These are phyloP conservation scores for Sphaerulina vaccinii DNA, from an alignment of 2,329 filamentous ascomycete species.

Conservation along the genomic window DNA sequence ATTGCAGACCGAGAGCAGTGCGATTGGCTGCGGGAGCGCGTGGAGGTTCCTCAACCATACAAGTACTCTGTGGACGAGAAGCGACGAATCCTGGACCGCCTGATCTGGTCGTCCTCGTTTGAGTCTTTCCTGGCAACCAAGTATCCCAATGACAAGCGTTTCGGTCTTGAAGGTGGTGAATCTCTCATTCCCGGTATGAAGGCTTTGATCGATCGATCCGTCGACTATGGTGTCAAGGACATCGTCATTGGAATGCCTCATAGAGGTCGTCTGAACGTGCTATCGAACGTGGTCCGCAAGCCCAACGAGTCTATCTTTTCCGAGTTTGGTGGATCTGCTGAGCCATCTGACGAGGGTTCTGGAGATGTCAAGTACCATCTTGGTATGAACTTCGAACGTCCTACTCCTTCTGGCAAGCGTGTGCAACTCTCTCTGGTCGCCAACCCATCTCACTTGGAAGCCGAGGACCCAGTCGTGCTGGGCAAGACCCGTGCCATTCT, in stretches of 20 bases:
- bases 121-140: slow-evolving; percentile 94
- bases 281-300: slow-evolving; percentile 98
- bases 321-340: slow-evolving; percentile 86
- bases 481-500: slow-evolving; percentile 97
- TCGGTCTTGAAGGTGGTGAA: slow-evolving; percentile 96
- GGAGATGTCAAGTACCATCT: slow-evolving; percentile 99
- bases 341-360: slow-evolving; percentile 90
- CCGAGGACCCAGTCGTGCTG: slow-evolving; percentile 94
- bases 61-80: slow-evolving; percentile 99
- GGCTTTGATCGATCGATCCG: slow-evolving; percentile 94
- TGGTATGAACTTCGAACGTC: slow-evolving; percentile 99
- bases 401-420: slow-evolving; percentile 95
- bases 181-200: slow-evolving; percentile 98
- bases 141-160: slow-evolving; percentile 99
- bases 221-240: slow-evolving; percentile 97
- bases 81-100: slow-evolving; percentile 90
- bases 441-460: slow-evolving; percentile 97
- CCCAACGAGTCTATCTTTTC: slow-evolving; percentile 99
- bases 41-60: slow-evolving; percentile 92
- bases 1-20: slow-evolving; percentile 97
- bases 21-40: slow-evolving; percentile 93
- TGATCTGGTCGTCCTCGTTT: slow-evolving; percentile 99
- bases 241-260: slow-evolving; percentile 99
- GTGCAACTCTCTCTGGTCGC: slow-evolving; percentile 98
- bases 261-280: slow-evolving; percentile 94